Base-by-base conservation (phyloP, 2,329 filamentous ascomycete genomes). In the Elsinoe arachidis region DNA sequence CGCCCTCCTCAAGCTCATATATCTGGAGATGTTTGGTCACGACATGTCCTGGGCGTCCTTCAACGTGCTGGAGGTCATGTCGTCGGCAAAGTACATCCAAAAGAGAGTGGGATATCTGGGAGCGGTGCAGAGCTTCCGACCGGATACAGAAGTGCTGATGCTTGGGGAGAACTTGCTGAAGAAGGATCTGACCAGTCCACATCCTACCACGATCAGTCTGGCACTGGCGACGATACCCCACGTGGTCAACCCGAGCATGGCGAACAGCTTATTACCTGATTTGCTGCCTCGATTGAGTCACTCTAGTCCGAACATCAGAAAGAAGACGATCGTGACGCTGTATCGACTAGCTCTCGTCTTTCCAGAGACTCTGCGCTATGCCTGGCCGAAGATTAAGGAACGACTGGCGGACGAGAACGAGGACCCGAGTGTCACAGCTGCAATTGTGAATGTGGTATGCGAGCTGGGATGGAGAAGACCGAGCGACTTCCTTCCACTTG, bases 41-140 rank as follows among this genome's bases (percentile, higher is more conserved):
- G 93, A 97, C 73, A 99, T 99, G 93, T 96, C 92, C 2, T 99
- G 93, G 93, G 93, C 93, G 3, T 91, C 91, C 11, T 99, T 99
- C 74, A 89, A 99, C 71, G 92, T 97, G 55, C 85, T 99, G 49
- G 93, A 99, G 75, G 93, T 99, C 74, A 99, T 99, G 93, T 95
- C 91, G 37, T 95, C 90, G 38, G 80, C 87, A 49, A 97, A 96
- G 70, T 95, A 95, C 71, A 81, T 90, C 64, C 92, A 96, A 73
- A 99, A 99, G 74, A 82, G 92, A 63, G 90, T 96, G 44, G 93
- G 92, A 58, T 99, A 99, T 71, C 79, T 99, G 17, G 92, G 88
- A 12, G 93, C 93, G 7, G 90, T 96, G 30, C 93, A 99, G 78
- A 97, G 87, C 76, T 99, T 96, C 73, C 84, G 92, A 19, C 82